Evolutionary conservation across 306 rosid species (phyloP).

Genomic region (Cucumis melo): DNA sequence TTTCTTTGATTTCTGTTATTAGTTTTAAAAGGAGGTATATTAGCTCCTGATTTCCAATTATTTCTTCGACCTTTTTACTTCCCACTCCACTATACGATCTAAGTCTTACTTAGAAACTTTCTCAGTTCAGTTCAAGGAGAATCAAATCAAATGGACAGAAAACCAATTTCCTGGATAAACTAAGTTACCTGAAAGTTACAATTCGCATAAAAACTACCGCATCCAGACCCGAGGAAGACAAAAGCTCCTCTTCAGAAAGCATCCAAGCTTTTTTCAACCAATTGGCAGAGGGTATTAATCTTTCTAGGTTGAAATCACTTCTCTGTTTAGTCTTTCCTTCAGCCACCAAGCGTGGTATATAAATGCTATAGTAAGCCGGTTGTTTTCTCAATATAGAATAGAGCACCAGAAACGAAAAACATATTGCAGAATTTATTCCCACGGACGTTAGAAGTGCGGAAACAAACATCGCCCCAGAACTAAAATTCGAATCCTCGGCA

Average conservation of each 20-base stretch:
- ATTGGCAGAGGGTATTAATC: constrained; percentile 66
- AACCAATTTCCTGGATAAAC: not conserved
- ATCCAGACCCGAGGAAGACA: constrained; percentile 56
- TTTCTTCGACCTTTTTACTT: not conserved
- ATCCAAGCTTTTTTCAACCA: constrained; percentile 70
- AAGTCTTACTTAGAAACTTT: not conserved
- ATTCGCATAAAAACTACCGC: constrained; percentile 69
- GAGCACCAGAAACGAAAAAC: constrained; percentile 56
- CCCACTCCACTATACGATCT: not conserved
- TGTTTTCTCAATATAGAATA: constrained; percentile 74
- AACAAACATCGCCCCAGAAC: constrained; percentile 43
- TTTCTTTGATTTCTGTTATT: not conserved
- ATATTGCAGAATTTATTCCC: constrained; percentile 65
- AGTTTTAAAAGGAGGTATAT: not conserved
- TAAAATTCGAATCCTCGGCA: constrained; percentile 8
- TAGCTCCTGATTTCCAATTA: not conserved
- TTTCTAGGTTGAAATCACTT: constrained; percentile 50
- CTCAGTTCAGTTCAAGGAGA: not conserved
- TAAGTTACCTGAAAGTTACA: constrained; percentile 53
- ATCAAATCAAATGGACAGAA: not conserved
- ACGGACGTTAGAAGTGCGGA: constrained; percentile 82
- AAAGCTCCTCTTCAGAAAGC: constrained; percentile 73
- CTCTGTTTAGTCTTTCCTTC: constrained; percentile 44
- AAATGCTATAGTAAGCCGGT: constrained; percentile 62
- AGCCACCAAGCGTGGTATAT: constrained; percentile 49